phyloP scores from a whole-genome alignment of 2,329 filamentous ascomycete species.

The Ceratocystiopsis minuta region DNA sequence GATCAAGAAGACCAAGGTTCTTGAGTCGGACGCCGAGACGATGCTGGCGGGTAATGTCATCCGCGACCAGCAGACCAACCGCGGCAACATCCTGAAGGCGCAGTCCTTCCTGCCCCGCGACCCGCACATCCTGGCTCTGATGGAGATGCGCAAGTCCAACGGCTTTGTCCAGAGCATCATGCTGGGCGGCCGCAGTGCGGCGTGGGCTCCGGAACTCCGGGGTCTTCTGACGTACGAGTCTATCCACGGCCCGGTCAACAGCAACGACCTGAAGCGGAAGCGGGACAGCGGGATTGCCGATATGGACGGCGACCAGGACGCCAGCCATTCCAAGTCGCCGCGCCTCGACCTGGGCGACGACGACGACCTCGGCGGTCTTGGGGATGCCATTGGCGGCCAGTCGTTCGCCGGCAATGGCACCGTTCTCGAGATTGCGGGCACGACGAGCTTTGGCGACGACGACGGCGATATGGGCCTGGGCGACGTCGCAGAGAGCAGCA shows the following conservation, averaged over 20 bases:
- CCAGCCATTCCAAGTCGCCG: conserved; percentile 47
- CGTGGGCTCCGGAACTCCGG: conserved; percentile 83
- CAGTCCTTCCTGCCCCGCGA: conserved; percentile 74
- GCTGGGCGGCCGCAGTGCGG: conserved; percentile 56
- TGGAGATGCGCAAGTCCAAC: conserved; percentile 82
- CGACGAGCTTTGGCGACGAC: conserved; percentile 28
- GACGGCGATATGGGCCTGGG: conserved; percentile 28
- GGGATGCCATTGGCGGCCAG: conserved; percentile 30
- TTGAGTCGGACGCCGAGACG: conserved; percentile 66
- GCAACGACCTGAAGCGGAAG: conserved; percentile 77
- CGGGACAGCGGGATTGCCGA: conserved; percentile 75
- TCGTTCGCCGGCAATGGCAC: conserved; percentile 42
- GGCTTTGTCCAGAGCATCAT: conserved; percentile 79
- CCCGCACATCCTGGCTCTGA: conserved; percentile 66
- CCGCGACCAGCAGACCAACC: conserved; percentile 70
- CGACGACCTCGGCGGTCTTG: conserved; percentile 21
- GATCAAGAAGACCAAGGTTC: conserved; percentile 57
- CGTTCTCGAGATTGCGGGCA: conserved; percentile 41
- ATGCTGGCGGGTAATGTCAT: conserved; percentile 61
- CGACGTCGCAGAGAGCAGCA: conserved; percentile 24
- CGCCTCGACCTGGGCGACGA: conserved; percentile 52
- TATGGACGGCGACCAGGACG: conserved; percentile 49
- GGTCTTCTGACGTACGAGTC: conserved; percentile 81
- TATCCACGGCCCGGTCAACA: conserved; percentile 39
- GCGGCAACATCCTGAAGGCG: conserved; percentile 68